Conservation (phyloP, 139 green algal species). For the Chlorella sorokiniana region DNA sequence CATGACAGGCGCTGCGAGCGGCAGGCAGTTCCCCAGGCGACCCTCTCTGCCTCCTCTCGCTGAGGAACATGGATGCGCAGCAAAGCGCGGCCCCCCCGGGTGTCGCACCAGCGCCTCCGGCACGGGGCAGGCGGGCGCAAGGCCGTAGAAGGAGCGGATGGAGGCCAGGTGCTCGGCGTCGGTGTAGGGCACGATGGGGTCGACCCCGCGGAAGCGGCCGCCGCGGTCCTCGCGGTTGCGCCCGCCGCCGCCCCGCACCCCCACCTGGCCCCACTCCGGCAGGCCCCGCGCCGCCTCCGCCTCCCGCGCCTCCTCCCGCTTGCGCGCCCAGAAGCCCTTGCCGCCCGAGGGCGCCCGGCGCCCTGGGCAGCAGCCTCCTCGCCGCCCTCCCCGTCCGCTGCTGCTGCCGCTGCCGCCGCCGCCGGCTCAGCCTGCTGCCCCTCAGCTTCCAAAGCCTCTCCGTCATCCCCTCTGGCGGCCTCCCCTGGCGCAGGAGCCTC, state of each 20-base stretch:
- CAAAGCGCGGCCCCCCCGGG: too few species aligned
- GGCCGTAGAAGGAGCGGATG: constrained; percentile 77
- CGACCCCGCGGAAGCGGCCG: constrained; percentile 48
- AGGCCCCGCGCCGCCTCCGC: not conserved
- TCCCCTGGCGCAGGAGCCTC: not conserved
- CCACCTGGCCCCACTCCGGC: constrained; percentile 37
- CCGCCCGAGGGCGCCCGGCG: not conserved
- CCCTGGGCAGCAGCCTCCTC: not conserved
- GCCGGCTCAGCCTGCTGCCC: not conserved
- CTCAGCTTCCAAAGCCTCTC: not conserved
- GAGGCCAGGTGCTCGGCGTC: constrained; percentile 46
- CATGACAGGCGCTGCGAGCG: too few species aligned
- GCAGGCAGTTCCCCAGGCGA: too few species aligned
- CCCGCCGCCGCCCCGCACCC: constrained; percentile 29
- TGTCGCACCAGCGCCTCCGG: constrained; percentile 7
- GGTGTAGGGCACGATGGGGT: constrained; percentile 65
- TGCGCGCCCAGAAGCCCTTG: not conserved
- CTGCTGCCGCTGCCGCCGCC: not conserved
- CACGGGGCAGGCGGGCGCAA: constrained; percentile 42
- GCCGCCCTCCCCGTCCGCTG: not conserved
- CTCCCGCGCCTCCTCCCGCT: not conserved
- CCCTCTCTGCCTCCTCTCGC: too few species aligned
- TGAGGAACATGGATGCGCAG: too few species aligned
- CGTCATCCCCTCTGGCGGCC: not conserved
- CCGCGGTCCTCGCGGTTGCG: constrained; percentile 11